Percentiles rank a stretch among this genome's conserved stretches.
Evolutionary conservation across 192 early-diverging fungal genomes (phyloP).

Genomic region (Coemansia sp.): DNA sequence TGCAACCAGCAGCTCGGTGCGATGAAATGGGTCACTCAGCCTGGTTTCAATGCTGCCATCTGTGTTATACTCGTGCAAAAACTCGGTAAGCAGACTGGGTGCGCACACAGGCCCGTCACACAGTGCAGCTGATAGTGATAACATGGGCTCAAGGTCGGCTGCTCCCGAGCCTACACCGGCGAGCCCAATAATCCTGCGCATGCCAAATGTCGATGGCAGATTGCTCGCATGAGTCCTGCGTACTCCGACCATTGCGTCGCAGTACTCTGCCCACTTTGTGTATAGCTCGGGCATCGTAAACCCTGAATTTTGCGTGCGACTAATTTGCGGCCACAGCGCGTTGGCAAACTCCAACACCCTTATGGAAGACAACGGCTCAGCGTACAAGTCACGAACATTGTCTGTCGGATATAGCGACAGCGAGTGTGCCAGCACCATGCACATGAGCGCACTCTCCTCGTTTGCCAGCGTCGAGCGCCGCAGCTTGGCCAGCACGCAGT

Average conservation of each 20-base stretch:
- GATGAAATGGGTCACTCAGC: neutral
- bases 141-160: slow-evolving; percentile 11
- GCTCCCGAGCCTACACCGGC: neutral
- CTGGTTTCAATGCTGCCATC: neutral
- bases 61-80: neutral
- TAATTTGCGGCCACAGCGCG: neutral
- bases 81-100: neutral
- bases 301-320: neutral
- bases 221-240: slow-evolving; percentile 7
- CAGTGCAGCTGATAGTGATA: neutral
- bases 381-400: slow-evolving; percentile 5
- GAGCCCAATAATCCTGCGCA: slow-evolving; percentile 5
- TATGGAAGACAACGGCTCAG: slow-evolving; percentile 3
- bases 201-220: slow-evolving; percentile 14
- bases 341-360: slow-evolving; percentile 1
- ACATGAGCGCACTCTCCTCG: neutral
- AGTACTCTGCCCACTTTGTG: slow-evolving; percentile 6
- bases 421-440: slow-evolving; percentile 19
- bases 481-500: slow-evolving; percentile 7
- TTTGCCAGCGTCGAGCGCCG: neutral
- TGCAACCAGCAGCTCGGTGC: slow-evolving; percentile 5
- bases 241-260: neutral
- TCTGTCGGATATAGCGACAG: slow-evolving; percentile 13
- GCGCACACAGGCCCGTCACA: slow-evolving; percentile 6
- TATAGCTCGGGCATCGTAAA: slow-evolving; percentile 17